Base-by-base conservation (phyloP, 2,329 filamentous ascomycete genomes). In the Cordyceps fumosorosea region DNA sequence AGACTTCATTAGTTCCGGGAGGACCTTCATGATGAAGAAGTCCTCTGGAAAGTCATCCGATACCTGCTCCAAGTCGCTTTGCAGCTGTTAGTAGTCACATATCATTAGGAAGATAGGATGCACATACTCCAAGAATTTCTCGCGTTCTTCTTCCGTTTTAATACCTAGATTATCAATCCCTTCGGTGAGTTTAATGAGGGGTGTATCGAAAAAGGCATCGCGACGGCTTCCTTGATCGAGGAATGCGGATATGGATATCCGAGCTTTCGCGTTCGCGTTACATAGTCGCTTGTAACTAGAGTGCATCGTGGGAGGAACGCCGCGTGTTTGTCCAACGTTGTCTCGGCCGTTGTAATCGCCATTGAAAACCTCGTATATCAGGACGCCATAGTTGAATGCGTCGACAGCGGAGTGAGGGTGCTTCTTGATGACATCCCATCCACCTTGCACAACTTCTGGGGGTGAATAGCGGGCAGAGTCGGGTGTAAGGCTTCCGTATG, bases 31-130 rank as follows among this genome's bases (percentile, higher is more conserved):
- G 72, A 96, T 96, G 81, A 98, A 96, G 74, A 96, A 99, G 64
- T 98, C 95, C 71, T 97, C 93, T 0, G 95, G 95, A 65, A 98
- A 97, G 73, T 99, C 93, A 67, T 97, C 91, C 0, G 91, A 89
- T 5, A 97, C 82, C 64, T 89, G 83, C 67, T 96, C 91, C 6
- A 99, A 83, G 69, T 96, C 91, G 60, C 80, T 82, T 14, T 67
- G 80, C 5, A 2, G 26, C 7, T 83, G 65, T 67, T 54, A 78
- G 71, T 65, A 64, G 64, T 20, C 11, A 5, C 3, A 34, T 18
- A 18, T n/a, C 50, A 40, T 40, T 40, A 58, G 8, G 7, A 26
- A 10, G 10, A 16, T 12, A 3, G 2, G 11, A 1, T 18, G 8
- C 18, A 70, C 73, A 57, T 67, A 82, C 88, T 86, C 86, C 11